Evolutionary conservation across 2,329 filamentous ascomycete species (phyloP), one percentile per base, ranked within the genome.

Genomic region (Achaetomium macrosporum): DNA sequence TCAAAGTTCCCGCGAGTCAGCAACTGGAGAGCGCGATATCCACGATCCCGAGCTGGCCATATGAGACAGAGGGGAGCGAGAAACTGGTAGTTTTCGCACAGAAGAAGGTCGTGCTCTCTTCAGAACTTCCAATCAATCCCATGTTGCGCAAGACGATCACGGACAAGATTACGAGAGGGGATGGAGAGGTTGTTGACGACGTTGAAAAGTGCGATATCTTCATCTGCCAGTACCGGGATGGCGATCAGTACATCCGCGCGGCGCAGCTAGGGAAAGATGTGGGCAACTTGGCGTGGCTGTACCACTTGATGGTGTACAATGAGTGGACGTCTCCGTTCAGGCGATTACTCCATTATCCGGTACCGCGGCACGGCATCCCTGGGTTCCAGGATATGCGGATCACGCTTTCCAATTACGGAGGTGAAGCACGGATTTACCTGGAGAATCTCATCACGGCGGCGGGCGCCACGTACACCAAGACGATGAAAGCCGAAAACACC

Each of bases 321-420:
- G 77, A 83, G 57, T 99, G 91, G 88, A 92, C 88, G 1, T 91
- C 87, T 12, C 92, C 93, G 0, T 75, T 90, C 54, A 82, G 83
- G 41, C 84, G 90, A 46, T 76, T 97, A 30, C 75, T 99, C 20
- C 93, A 99, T 66, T 99, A 99, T 61, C 93, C 93, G 0, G 66
- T 95, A 13, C 88, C 91, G 5, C 81, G 79, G 43, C 68, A 84
- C 9, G 88, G 89, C 1, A 83, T 99, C 35, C 82, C 85, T 0
- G 91, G 89, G 0, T 96, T 99, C 65, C 69, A 86, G 54, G 75
- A 79, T 8, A 76, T 87, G 67, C 82, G 79, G 47, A 93, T 99
- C 63, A 96, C 90, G 53, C 77, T 99, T 6, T 97, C 93, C 6
- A 99, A 97, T 68, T 99, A 99, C 66, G 90, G 90, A 42, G 93